These are phyloP conservation scores for Kwoniella dendrophila DNA, from an alignment of 768 basidiomycete species.

Conservation along the genomic window DNA sequence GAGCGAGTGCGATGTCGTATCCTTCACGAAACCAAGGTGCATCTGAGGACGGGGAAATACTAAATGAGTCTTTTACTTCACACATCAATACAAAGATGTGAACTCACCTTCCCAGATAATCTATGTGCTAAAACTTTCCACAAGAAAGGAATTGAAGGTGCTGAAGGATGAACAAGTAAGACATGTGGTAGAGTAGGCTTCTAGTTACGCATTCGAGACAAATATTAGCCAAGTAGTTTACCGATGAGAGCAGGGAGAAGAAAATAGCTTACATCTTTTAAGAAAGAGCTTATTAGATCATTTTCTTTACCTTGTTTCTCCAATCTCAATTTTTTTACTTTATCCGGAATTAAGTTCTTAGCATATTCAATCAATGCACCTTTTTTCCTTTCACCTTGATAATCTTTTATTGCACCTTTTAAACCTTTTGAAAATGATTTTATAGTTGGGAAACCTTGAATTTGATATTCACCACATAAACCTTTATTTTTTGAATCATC, in stretches of 20 bases:
- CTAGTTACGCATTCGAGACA: constrained; percentile 24
- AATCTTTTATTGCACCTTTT: constrained; percentile 65
- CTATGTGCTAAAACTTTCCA: constrained; percentile 56
- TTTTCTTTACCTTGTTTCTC: constrained; percentile 52
- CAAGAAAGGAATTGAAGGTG: constrained; percentile 54
- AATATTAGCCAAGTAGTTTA: not conserved
- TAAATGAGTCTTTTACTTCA: too few species aligned
- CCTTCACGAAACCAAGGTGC: constrained; percentile 69
- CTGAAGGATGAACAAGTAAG: constrained; percentile 54
- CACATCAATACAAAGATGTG: not conserved
- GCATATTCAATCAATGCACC: constrained; percentile 76
- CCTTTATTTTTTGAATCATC: constrained; percentile 78
- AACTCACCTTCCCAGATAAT: constrained; percentile 38
- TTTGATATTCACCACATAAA: constrained; percentile 76
- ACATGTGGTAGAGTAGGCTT: constrained; percentile 52
- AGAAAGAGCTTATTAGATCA: constrained; percentile 67
- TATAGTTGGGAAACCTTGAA: constrained; percentile 91
- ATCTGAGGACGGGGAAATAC: constrained; percentile 64
- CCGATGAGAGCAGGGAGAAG: not conserved
- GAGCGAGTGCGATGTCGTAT: constrained; percentile 46
- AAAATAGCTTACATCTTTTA: constrained; percentile 64
- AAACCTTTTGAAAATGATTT: constrained; percentile 85
- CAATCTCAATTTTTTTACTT: constrained; percentile 63
- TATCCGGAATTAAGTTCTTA: constrained; percentile 71
- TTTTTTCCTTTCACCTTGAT: constrained; percentile 72